Evolutionary conservation across 2,329 filamentous ascomycete species (phyloP), one percentile per base, ranked within the genome.

Genomic region (Stemphylium beticola): DNA sequence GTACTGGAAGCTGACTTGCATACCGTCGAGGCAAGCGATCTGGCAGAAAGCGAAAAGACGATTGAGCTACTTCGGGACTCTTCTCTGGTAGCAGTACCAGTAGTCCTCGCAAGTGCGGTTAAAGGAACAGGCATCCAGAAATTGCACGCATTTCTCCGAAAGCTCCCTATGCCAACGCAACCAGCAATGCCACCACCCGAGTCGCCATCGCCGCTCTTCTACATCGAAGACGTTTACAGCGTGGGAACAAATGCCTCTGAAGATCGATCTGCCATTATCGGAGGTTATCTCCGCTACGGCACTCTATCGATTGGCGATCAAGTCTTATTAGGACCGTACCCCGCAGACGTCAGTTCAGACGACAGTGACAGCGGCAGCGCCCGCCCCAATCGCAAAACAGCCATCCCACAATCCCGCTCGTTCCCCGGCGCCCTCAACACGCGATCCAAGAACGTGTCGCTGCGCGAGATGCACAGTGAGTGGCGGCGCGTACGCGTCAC

Each of bases 211-310:
- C 84, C 84, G 31, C 77, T 97, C 2, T 98, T 98, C 68, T 90
- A 97, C 68, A 85, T 98, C 20, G 93, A 98, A 70, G 93, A 97
- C 64, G 87, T 92, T 1, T 98, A 96, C 73, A 90, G 85, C 53
- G 55, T 66, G 1, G 58, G 61, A 8, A 83, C 93, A 12, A 85
- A 56, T 24, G 46, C 59, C 17, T 59, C 62, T 1, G 46, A 52
- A 2, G 62, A 64, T 29, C 47, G 49, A 11, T 53, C 64, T 10
- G 65, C 86, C n/a, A 90, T 99, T 12, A 83, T 97, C 5, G 93
- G 92, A 37, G 93, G 93, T 0, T 85, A 95, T 60, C 80, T 97
- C 11, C 87, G 89, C n/a, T 89, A 90, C 61, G 93, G 93, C 4
- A 84, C 81, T 31, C 77, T 98, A 20, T 86, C 86, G 0, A 84